Evolutionary conservation across 257 asterid genomes (phyloP).

Genomic region (Verbascum thapsus): DNA sequence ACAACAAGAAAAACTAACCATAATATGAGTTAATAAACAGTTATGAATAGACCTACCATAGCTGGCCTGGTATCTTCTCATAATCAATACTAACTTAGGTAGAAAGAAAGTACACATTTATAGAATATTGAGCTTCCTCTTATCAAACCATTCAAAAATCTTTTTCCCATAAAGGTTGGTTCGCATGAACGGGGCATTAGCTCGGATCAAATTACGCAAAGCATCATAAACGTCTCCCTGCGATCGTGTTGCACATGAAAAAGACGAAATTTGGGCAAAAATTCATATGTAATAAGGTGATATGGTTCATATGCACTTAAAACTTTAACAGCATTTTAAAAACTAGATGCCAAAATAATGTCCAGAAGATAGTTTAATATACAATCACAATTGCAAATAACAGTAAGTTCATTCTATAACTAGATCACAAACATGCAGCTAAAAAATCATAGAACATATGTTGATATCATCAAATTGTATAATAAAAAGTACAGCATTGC

Average conservation of each 20-base stretch:
- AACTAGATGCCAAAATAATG: background rate
- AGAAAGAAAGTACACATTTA: constrained; percentile 19
- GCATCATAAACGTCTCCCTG: constrained; percentile 47
- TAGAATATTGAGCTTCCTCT: constrained; percentile 32
- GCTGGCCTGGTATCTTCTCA: constrained; percentile 8
- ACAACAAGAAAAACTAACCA: background rate
- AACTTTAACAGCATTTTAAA: background rate
- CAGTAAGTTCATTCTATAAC: background rate
- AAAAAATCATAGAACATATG: background rate
- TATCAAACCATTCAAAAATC: constrained; percentile 55
- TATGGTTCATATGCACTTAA: background rate
- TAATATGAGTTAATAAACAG: background rate
- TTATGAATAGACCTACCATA: background rate
- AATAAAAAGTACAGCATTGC: no score
- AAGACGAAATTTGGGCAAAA: background rate
- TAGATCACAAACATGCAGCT: constrained; percentile 1
- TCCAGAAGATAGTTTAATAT: background rate
- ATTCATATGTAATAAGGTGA: background rate
- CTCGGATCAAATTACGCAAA: constrained; percentile 37
- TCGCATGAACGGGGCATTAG: constrained; percentile 49
- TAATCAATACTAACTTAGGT: background rate
- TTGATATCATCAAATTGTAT: background rate
- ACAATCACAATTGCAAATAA: background rate
- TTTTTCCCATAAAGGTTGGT: constrained; percentile 64
- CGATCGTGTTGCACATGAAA: background rate